Base-by-base conservation (phyloP, 176 grass and related monocot species). In the Bolboschoenus planiculmis region DNA sequence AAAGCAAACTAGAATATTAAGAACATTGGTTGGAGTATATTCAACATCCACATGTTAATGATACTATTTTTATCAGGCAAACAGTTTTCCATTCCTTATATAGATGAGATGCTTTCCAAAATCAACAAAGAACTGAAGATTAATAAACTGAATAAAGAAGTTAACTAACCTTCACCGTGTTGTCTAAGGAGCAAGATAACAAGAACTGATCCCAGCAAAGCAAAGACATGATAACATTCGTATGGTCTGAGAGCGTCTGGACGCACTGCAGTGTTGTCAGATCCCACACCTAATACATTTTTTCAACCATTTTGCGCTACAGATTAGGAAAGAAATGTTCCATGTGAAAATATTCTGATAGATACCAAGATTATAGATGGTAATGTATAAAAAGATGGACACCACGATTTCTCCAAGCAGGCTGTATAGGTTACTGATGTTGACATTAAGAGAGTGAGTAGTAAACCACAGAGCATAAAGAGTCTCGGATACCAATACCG, bases 201-300 rank as follows among this genome's bases (percentile, higher is more conserved):
- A 99, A 87, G 86, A 99, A 99, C 40, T 99, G 91, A 78, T 99
- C 93, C 97, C 97, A 99, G 81, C 93, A 96, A 39, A 99, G 83
- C 40, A 99, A 64, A 84, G 93, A 93, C 93, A 96, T 99, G 42
- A 99, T 93, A 62, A 90, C 89, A 60, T 78, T 85, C 2, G 88
- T 89, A 81, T 99, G 97, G 65, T 93, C 93, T 67, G 89, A 89
- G 80, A 99, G 97, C 3, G 91, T 99, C 77, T 96, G 97, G 82
- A 96, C 80, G 50, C 97, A 96, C 80, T 93, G 97, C 78, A 99
- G 83, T 5, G 86, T 91, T 90, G 91, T 67, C 70, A 99, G 85
- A 80, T 99, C 93, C 97, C 97, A 99, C 18, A 91, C 97, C 97
- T 99, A 90, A 83, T 87, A 96, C 23, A 88, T 53, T 84, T 92